These are phyloP conservation scores for Fomitopsis pinicola DNA, from an alignment of 1,284 basidiomycete species.

Conservation along the genomic window DNA sequence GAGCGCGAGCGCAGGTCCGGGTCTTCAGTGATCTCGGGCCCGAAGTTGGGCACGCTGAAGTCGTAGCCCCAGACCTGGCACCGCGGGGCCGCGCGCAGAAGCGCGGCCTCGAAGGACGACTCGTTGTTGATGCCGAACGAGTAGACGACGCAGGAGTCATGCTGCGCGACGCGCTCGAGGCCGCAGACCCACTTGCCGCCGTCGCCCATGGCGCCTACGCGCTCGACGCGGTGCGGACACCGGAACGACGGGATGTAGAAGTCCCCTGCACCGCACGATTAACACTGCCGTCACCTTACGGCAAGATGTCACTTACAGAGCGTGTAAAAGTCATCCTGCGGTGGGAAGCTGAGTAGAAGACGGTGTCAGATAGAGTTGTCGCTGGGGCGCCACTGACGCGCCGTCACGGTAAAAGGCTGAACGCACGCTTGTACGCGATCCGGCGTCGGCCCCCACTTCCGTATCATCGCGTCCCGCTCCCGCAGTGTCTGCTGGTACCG, in stretches of 20 bases:
- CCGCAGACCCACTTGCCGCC: constrained; percentile 54
- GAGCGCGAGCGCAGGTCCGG: constrained; percentile 26
- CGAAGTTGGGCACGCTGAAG: constrained; percentile 45
- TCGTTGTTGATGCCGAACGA: constrained; percentile 48
- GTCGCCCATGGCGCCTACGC: constrained; percentile 44
- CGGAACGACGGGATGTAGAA: constrained; percentile 44
- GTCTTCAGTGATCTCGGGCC: constrained; percentile 39
- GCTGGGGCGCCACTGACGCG: not conserved
- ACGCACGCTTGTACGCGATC: constrained; percentile 16
- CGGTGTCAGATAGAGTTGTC: not conserved
- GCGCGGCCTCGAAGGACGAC: constrained; percentile 48
- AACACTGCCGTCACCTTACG: not conserved
- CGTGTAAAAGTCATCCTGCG: constrained; percentile 16
- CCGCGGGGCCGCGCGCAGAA: constrained; percentile 35
- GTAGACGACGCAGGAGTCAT: constrained; percentile 43
- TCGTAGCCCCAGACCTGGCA: constrained; percentile 53
- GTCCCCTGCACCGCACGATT: constrained; percentile 34
- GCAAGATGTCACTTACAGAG: constrained; percentile 11
- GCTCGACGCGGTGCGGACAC: constrained; percentile 42
- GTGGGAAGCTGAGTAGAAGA: constrained; percentile 3
- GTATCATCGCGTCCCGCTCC: constrained; percentile 16
- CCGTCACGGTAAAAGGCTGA: not conserved
- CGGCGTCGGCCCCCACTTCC: constrained; percentile 21
- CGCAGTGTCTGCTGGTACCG: constrained; percentile 12
- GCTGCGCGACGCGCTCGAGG: constrained; percentile 37